phyloP scores from a whole-genome alignment of 352 stramenopile species.

The Nothophytophthora sp. region DNA sequence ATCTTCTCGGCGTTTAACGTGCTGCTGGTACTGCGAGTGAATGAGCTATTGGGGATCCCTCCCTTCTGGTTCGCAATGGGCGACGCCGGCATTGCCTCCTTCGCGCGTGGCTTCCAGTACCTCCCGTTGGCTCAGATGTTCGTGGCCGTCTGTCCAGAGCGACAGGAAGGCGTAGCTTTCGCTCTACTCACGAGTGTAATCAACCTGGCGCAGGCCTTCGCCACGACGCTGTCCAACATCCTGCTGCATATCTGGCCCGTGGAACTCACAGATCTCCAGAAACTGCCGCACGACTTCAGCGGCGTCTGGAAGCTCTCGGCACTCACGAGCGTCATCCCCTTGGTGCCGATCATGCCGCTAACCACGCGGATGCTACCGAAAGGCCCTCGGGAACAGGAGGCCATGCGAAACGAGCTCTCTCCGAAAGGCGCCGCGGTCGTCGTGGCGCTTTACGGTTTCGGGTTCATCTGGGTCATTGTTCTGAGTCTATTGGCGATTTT shows the following conservation, averaged over 20 bases:
- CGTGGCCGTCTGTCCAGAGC: conserved; percentile 68
- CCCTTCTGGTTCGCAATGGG: conserved; percentile 82
- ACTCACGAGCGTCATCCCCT: conserved; percentile 55
- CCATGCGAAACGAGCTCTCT: conserved; percentile 57
- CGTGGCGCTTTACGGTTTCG: conserved; percentile 48
- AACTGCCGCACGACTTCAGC: conserved; percentile 37
- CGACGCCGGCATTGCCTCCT: conserved; percentile 65
- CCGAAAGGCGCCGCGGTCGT: conserved; percentile 27
- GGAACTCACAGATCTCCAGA: conserved; percentile 58
- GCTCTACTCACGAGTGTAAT: conserved; percentile 76
- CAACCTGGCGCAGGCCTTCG: conserved; percentile 71
- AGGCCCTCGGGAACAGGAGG: conserved; percentile 45
- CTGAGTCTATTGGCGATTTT: conserved; percentile 72
- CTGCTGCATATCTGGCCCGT: conserved; percentile 74
- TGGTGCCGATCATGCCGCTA: conserved; percentile 47
- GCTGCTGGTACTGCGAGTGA: conserved; percentile 63
- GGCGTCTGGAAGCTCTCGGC: conserved; percentile 84
- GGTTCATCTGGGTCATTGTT: conserved; percentile 64
- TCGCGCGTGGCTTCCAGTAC: conserved; percentile 78
- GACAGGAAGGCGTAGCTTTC: conserved; percentile 78
- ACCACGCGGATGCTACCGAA: conserved; percentile 53
- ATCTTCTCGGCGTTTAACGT: conserved; percentile 76
- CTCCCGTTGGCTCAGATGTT: conserved; percentile 80
- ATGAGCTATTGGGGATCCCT: conserved; percentile 56
- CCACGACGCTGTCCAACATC: conserved; percentile 79